Percentiles rank a stretch among this genome's conserved stretches.
Conservation (phyloP, 2,329 filamentous ascomycete genomes). For the Apiospora pterosperma region DNA sequence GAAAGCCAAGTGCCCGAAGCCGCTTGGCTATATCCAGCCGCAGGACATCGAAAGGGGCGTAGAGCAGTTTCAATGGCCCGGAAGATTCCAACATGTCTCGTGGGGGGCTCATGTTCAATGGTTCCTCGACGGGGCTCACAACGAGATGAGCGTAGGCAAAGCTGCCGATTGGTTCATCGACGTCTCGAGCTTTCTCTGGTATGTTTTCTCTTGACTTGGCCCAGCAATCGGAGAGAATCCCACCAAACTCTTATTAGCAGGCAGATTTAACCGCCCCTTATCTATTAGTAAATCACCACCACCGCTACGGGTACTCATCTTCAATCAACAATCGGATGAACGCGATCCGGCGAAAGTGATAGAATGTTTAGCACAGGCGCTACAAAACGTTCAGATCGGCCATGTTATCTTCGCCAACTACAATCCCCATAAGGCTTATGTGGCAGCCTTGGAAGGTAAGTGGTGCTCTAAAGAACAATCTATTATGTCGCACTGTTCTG, state of each 20-base stretch:
- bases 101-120: conserved; percentile 59
- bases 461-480: too few relatives aligned
- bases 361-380: conserved; percentile 37
- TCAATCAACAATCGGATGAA: conserved; percentile 35
- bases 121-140: conserved; percentile 94
- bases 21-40: conserved; percentile 54
- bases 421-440: conserved; percentile 55
- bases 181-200: too few relatives aligned
- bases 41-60: conserved; percentile 68
- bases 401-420: conserved; percentile 84
- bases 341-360: conserved; percentile 23
- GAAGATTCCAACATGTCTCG: conserved; percentile 65
- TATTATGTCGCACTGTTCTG: neutral
- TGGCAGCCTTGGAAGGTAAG: conserved; percentile 53
- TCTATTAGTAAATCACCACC: neutral
- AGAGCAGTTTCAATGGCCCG: conserved; percentile 71
- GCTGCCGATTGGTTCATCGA: too few relatives aligned
- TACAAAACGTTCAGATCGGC: conserved; percentile 49
- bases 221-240: too few relatives aligned
- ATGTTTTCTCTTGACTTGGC: too few relatives aligned
- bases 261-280: too few relatives aligned
- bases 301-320: conserved; percentile 57
- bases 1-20: neutral
- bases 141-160: conserved; percentile 26
- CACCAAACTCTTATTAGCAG: too few relatives aligned